Evolutionary conservation across 1,284 basidiomycete species (phyloP), one percentile per base, ranked within the genome.

Genomic region (Rhodotorula sp.): DNA sequence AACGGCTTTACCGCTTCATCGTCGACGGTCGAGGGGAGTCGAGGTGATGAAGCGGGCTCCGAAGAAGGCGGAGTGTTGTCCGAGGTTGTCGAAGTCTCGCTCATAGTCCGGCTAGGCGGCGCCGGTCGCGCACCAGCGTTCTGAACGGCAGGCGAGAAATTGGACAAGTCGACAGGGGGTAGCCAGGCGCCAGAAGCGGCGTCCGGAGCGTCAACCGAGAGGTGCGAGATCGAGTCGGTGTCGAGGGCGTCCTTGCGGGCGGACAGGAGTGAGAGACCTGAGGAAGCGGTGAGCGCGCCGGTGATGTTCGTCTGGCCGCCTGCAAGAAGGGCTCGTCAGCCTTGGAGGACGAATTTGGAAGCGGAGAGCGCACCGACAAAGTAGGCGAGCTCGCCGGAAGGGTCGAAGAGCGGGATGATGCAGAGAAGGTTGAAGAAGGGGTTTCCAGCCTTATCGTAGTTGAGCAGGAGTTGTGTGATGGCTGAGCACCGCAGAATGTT

Each of bases 401-500:
- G 60, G 32, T 76, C 67, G 32, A 74, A 70, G n/a, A 79, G 63
- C 2, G 78, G 78, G 11, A 78, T 49, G 65, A 78, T 77, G 63
- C 60, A 74, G n/a, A 79, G 66, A 6, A 78, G 65, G 61, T 75
- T 75, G 58, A 71, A 76, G 61, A 79, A 79, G 1, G 78, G 77
- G 10, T 73, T 68, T 27, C 78, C 78, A 29, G 74, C 72, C 5
- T 59, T 62, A 7, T 63, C 57, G 52, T 79, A 79, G 62, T 79
- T 79, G n/a, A 79, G 65, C n/a, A 79, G 57, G 17, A 78, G 67
- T 63, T 76, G 72, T 9, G 64, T 68, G 59, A 62, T 64, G 22
- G 62, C 36, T 68, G 57, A 22, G 6, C 7, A 3, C 15, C 17
- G 27, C 24, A 30, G 29, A 5, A 7, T 1, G 36, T 39, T n/a